Percentiles rank a stretch among this genome's conserved stretches.
These are phyloP conservation scores for Excoecaria agallocha DNA, from an alignment of 345 rosid species.

Conservation along the genomic window DNA sequence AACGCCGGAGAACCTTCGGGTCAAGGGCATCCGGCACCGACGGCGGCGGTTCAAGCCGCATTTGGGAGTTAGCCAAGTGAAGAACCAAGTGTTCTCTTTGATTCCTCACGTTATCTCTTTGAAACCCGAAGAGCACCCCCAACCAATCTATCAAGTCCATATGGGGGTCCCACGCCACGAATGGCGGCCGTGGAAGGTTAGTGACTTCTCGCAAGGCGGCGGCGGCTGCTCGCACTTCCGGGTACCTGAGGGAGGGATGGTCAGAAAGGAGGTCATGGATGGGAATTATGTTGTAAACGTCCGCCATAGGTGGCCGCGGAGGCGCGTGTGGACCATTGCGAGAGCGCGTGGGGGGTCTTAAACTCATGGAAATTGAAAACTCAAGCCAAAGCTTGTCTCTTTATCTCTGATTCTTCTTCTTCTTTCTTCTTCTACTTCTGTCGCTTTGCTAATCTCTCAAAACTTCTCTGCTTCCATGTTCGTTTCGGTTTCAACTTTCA, in stretches of 20 bases:
- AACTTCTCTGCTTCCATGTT: background rate
- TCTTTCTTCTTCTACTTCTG: too few species aligned
- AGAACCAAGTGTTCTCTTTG: constrained; percentile 90
- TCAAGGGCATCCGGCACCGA: constrained; percentile 50
- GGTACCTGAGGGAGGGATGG: constrained; percentile 74
- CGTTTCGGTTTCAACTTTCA: background rate
- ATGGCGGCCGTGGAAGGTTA: constrained; percentile 65
- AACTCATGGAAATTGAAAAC: constrained; percentile 12
- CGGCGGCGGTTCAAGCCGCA: constrained; percentile 66
- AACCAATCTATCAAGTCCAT: constrained; percentile 86
- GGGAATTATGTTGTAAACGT: constrained; percentile 71
- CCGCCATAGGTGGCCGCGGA: constrained; percentile 24
- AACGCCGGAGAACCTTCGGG: constrained; percentile 51
- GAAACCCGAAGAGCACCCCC: constrained; percentile 65
- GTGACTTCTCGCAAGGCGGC: constrained; percentile 56
- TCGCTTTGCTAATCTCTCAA: background rate
- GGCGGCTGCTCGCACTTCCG: constrained; percentile 70
- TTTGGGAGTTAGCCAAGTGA: constrained; percentile 81
- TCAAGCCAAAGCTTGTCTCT: too few species aligned
- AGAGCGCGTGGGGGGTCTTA: constrained; percentile 41
- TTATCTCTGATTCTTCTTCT: too few species aligned
- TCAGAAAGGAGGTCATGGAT: constrained; percentile 59
- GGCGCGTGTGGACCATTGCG: constrained; percentile 31
- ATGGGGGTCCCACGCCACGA: constrained; percentile 37
- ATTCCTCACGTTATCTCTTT: constrained; percentile 66